Base-by-base conservation (phyloP, 495 filamentous ascomycete species). In the Aspergillus heteromorphus region DNA sequence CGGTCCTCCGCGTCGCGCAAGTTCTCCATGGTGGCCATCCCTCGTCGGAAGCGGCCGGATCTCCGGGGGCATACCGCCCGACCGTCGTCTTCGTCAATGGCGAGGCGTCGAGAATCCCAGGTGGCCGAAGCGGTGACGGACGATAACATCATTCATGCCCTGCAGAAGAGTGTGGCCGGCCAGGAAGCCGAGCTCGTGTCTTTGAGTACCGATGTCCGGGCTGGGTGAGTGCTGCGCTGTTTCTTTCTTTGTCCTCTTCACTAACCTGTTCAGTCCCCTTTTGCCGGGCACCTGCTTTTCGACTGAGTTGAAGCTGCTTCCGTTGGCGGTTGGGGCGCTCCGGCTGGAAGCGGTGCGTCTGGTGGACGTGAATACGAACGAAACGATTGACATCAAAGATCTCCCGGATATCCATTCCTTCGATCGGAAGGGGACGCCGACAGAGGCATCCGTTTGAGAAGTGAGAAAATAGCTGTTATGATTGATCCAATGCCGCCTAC, bases 61-160 rank as follows among this genome's bases (percentile, higher is more conserved):
- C 68, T 79, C 27, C 78, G 83, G n/a, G 82, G 83, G 4, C 78
- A 83, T 63, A 65, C 69, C n/a, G 63, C 75, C 8, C 73, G 74
- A 29, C 68, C 76, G 40, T 79, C 76, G 0, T 69, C 74, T 18
- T 75, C 78, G 5, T 82, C 79, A 11, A 60, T 63, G 43, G 63
- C 58, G 34, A 68, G 66, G 49, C 64, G 68, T 17, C 69, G 70
- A 21, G 73, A 79, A 16, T 73, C 79, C 40, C 69, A 75, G 29
- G 70, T 88, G 2, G 88, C 90, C 1, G 87, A 89, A 56, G 87
- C 90, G 14, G 83, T 96, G 21, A 78, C 92, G 2, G 91, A 97
- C 55, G 90, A 95, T 57, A 89, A 85, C 53, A 80, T 91, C 13
- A 76, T 96, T 25, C 86, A 92, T 69, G 86, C 88, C 18, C 86